Base-by-base conservation (phyloP, 2,329 filamentous ascomycete genomes). In the Pseudogymnoascus sp. region DNA sequence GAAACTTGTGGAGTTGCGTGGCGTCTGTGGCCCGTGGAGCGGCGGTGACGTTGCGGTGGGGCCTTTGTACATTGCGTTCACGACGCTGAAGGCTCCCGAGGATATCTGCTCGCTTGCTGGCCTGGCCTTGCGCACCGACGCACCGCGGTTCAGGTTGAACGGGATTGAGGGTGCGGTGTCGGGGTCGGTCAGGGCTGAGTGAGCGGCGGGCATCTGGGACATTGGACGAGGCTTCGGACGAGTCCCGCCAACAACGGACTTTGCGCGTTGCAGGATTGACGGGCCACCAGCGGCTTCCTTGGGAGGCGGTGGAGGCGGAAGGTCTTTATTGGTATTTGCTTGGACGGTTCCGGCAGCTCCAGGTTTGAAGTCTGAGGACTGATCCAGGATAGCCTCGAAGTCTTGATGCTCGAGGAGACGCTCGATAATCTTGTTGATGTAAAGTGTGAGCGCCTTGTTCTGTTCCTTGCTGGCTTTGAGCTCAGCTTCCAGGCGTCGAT, bases 361-460 rank as follows among this genome's bases (percentile, higher is more conserved):
- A 31, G 78, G 77, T 69, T 86, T 85, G 67, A 80, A 78, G 63
- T 88, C 84, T 61, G 84, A 84, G 7, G 88, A 90, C 74, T 91
- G 89, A 73, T 96, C 91, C 42, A 97, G 81, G 65, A 97, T 96
- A 66, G 91, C 87, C 77, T 99, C 93, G 69, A 96, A 97, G 69
- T 96, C 92, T 71, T 96, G 90, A 76, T 97, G 90, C 73, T 96
- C 90, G 66, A 99, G 83, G 50, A 99, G 84, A 63, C 94, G 89
- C 75, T 94, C 94, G 74, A 99, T 96, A 75, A 99, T 97, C 78
- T 94, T 96, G 83, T 97, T 96, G 80, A 99, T 97, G 79, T 99
- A 99, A 67, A 97, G 81, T 23, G 92, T 96, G 69, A 99, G 81
- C 31, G 94, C 94, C 79, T 97, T 97, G 80, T 99, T 97, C 79